Evolutionary conservation across 2,329 filamentous ascomycete genomes (phyloP).

Genomic region (Nothophaeocryptopus gaeumannii): DNA sequence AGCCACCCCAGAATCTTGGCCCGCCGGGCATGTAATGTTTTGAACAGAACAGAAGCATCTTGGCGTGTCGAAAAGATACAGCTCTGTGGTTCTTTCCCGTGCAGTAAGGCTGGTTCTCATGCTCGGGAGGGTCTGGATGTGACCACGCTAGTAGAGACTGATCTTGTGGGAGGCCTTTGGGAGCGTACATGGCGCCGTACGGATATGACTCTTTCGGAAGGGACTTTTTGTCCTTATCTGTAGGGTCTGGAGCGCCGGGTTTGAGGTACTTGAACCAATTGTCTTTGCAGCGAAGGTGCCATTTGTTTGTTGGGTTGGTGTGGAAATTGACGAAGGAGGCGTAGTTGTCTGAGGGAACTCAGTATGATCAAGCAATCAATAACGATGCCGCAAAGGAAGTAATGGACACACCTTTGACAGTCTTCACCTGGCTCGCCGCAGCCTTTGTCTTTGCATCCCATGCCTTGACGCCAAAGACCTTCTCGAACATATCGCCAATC

Average conservation of each 20-base stretch:
- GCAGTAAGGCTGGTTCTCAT: background rate
- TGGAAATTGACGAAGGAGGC: background rate
- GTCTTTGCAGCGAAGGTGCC: slow-evolving; percentile 1
- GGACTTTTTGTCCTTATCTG: background rate
- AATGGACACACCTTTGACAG: background rate
- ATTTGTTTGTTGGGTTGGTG: background rate
- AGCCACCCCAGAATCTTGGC: no score
- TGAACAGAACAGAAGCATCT: background rate
- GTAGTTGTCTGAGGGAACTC: background rate
- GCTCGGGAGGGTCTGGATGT: background rate
- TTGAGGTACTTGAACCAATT: slow-evolving; percentile 2
- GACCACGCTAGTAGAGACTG: background rate
- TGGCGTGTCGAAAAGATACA: background rate
- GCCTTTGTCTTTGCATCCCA: slow-evolving; percentile 1
- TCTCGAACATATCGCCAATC: background rate
- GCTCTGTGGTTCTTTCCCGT: background rate
- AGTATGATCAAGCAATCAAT: background rate
- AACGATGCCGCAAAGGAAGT: no score
- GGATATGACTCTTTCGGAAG: no score
- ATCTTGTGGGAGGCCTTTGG: background rate
- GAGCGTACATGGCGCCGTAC: no score
- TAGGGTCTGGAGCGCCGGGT: background rate
- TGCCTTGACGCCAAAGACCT: slow-evolving; percentile 1
- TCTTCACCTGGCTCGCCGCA: background rate
- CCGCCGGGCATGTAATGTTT: background rate